phyloP scores from a whole-genome alignment of 371 early-diverging fungal genomes.

The Mortierella sp. region DNA sequence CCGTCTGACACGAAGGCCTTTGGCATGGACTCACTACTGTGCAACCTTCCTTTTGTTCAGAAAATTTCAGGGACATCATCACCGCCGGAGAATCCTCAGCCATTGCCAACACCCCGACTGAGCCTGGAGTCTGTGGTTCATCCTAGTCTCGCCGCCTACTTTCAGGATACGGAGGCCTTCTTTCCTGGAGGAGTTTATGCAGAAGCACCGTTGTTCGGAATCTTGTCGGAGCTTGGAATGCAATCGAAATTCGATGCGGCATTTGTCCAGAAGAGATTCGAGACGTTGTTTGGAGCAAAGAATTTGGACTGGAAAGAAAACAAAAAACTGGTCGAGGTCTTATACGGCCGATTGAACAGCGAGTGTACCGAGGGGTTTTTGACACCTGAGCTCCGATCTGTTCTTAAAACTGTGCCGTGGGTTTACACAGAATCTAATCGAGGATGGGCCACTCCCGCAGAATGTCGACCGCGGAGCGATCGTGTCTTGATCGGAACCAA shows the following conservation, averaged over 20 bases:
- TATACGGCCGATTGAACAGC: conserved; percentile 22
- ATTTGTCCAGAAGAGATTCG: conserved; percentile 16
- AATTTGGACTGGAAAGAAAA: not conserved
- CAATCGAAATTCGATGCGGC: conserved; percentile 11
- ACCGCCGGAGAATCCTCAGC: not conserved
- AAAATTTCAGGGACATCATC: not conserved
- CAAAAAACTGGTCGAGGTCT: not conserved
- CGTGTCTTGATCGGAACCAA: conserved; percentile 8
- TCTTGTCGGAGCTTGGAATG: conserved; percentile 30
- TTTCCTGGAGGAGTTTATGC: conserved; percentile 31
- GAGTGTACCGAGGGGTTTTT: not conserved
- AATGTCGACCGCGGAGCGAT: conserved; percentile 26
- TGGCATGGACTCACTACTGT: not conserved
- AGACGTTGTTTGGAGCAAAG: not conserved
- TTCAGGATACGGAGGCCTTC: conserved; percentile 17
- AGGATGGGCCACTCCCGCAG: not conserved
- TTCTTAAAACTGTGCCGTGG: conserved; percentile 14
- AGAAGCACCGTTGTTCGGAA: not conserved
- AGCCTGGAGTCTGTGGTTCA: conserved; percentile 12
- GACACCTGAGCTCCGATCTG: not conserved
- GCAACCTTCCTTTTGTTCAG: not conserved
- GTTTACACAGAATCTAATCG: not conserved
- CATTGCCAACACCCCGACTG: not conserved
- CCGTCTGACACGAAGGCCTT: not conserved
- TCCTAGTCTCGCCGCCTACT: conserved; percentile 14